Conservation (phyloP, 805 yeast species). For the Candida verbasci region DNA sequence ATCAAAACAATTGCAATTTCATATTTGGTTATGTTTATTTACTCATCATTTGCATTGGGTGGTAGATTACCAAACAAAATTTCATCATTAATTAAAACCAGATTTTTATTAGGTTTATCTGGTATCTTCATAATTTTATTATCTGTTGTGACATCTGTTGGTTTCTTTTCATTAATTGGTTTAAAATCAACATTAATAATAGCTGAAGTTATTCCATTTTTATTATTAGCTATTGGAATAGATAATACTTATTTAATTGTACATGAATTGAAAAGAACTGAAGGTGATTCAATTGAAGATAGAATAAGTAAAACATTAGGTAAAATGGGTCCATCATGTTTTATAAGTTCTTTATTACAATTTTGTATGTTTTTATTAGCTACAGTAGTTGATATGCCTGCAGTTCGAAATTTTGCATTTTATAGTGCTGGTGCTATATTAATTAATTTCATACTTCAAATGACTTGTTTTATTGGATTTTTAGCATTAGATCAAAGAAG, state of each 20-base stretch:
- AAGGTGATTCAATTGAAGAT: constrained; percentile 41
- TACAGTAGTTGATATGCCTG: constrained; percentile 86
- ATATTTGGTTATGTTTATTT: constrained; percentile 80
- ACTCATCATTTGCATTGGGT: constrained; percentile 79
- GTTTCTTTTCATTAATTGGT: constrained; percentile 71
- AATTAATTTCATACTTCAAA: constrained; percentile 70
- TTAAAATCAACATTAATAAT: constrained; percentile 84
- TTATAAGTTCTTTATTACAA: constrained; percentile 74
- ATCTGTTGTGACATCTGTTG: constrained; percentile 80
- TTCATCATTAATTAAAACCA: constrained; percentile 43
- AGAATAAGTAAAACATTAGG: constrained; percentile 64
- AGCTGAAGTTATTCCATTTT: constrained; percentile 94
- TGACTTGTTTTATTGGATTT: constrained; percentile 76
- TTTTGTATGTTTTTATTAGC: constrained; percentile 77
- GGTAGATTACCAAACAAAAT: constrained; percentile 45
- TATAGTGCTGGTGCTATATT: constrained; percentile 86
- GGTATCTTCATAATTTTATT: constrained; percentile 79
- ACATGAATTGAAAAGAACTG: constrained; percentile 62
- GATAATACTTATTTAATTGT: constrained; percentile 87
- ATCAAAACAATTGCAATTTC: constrained; percentile 65
- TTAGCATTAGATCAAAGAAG: constrained; percentile 64
- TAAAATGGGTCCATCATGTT: constrained; percentile 81
- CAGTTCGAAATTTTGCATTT: constrained; percentile 87
- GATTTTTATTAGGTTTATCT: constrained; percentile 73
- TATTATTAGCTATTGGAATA: constrained; percentile 92